A percentile compares a stretch with the other conserved stretches of the same genome.
Conservation (phyloP, 441 rosid species). For the Mallotus japonicus region DNA sequence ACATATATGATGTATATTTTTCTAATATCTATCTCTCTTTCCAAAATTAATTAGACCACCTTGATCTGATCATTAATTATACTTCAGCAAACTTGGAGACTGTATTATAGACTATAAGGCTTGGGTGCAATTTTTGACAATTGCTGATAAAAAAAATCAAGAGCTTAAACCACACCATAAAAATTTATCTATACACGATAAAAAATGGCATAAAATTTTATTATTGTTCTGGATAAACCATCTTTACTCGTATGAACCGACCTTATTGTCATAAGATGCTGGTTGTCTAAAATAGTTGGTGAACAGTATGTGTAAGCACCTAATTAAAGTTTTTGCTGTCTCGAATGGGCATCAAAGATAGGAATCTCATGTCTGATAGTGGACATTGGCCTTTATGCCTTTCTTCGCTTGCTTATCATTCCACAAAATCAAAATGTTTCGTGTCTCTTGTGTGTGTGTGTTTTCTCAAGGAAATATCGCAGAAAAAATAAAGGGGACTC, state of each 20-base stretch:
- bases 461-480: too few species aligned
- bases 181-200: too few species aligned
- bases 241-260: slow-evolving; percentile 4
- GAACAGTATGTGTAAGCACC: not conserved
- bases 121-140: not conserved
- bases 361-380: slow-evolving; percentile 48
- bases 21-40: not conserved
- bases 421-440: not conserved
- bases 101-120: not conserved
- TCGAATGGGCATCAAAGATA: slow-evolving; percentile 33
- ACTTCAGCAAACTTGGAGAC: not conserved
- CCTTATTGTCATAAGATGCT: slow-evolving; percentile 27
- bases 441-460: too few species aligned
- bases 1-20: not conserved
- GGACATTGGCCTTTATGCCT: slow-evolving; percentile 60
- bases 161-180: not conserved
- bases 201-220: too few species aligned
- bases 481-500: not conserved
- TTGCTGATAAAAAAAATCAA: not conserved
- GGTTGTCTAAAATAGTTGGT: slow-evolving; percentile 12
- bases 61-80: not conserved
- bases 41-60: not conserved
- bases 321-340: not conserved
- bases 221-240: not conserved
- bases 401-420: slow-evolving; percentile 35